Evolutionary conservation across 345 rosid genomes (phyloP).

Genomic region (Euphorbia tirucalli): DNA sequence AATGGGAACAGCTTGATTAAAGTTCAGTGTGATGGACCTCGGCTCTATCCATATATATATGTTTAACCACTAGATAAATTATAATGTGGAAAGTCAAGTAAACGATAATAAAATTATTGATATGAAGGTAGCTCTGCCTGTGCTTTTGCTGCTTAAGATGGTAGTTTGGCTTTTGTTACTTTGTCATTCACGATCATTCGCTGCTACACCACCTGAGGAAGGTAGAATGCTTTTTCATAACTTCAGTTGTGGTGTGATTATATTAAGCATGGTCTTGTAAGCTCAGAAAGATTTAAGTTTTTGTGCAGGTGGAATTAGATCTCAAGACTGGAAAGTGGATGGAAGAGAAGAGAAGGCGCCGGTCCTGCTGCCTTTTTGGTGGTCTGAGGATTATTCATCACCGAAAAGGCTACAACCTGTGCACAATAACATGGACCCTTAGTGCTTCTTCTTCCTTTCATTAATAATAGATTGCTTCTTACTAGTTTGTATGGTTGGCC

Average conservation of each 20-base stretch:
- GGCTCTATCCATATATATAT: no score
- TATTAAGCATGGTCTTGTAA: no score
- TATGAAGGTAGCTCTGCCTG: neutral
- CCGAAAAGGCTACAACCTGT: conserved; percentile 15
- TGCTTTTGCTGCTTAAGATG: conserved; percentile 9
- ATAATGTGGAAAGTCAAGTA: neutral
- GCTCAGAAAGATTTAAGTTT: no score
- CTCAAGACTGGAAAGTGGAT: neutral
- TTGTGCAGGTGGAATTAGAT: conserved; percentile 17
- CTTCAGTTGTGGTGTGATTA: no score
- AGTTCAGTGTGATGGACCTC: conserved; percentile 16
- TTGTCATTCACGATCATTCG: conserved; percentile 7
- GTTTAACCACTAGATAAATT: no score
- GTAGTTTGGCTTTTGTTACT: conserved; percentile 23
- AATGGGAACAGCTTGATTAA: neutral
- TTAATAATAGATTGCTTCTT: no score
- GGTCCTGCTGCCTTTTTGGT: conserved; percentile 6
- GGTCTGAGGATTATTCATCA: conserved; percentile 6
- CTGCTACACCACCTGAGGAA: conserved; percentile 15
- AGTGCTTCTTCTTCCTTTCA: no score
- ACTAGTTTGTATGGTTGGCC: no score
- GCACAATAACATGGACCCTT: conserved; percentile 33
- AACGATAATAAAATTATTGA: neutral
- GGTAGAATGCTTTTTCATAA: conserved; percentile 6
- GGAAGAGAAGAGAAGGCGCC: conserved; percentile 5